Conservation (phyloP, 2,329 filamentous ascomycete genomes). For the Aaosphaeria pasadenensis region DNA sequence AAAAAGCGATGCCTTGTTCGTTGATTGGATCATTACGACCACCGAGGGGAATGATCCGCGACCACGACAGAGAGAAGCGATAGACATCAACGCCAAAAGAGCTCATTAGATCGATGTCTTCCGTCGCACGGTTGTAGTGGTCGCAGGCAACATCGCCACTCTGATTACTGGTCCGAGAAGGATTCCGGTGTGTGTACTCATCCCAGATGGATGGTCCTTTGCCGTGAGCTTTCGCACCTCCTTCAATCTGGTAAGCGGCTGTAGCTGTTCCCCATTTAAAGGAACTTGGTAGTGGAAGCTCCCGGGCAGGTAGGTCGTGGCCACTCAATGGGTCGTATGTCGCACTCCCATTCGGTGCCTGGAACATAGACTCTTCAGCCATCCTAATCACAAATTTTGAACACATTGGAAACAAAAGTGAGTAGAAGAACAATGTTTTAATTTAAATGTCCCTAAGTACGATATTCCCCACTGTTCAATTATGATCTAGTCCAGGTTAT, state of each 20-base stretch:
- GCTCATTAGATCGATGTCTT: conserved; percentile 36
- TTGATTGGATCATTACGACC: conserved; percentile 15
- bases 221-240: conserved; percentile 41
- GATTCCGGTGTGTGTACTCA: conserved; percentile 28
- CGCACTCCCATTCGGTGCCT: too few species aligned
- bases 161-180: not conserved
- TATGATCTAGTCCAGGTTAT: too few species aligned
- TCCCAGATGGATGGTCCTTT: conserved; percentile 40
- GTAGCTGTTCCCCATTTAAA: conserved; percentile 45
- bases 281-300: conserved; percentile 8
- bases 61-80: conserved; percentile 16
- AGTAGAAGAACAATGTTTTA: too few species aligned
- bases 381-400: too few species aligned
- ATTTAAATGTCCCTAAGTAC: too few species aligned
- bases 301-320: not conserved
- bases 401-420: too few species aligned
- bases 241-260: conserved; percentile 46
- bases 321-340: too few species aligned
- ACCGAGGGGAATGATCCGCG: conserved; percentile 15
- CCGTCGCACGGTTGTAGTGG: conserved; percentile 44
- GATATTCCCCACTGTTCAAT: too few species aligned
- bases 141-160: not conserved
- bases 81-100: conserved; percentile 15
- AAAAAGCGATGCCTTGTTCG: conserved; percentile 12
- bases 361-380: too few species aligned